Evolutionary conservation across 75 land plant species (phyloP).

Genomic region (Isoetes taiwanensis): DNA sequence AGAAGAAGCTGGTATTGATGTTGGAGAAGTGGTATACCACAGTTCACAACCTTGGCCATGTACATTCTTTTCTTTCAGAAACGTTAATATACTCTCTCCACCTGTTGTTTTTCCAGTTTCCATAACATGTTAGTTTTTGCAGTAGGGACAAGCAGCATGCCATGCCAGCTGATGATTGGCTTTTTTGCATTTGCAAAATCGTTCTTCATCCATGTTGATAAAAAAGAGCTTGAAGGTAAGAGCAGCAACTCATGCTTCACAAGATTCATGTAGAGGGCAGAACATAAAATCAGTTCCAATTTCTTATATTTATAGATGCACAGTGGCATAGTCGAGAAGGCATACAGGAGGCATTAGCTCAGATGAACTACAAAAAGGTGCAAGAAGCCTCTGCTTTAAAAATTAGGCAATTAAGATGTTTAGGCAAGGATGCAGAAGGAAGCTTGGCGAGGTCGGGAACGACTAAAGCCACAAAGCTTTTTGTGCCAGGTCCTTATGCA

Average conservation of each 20-base stretch:
- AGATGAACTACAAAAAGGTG: slow-evolving; percentile 48
- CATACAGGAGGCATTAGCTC: slow-evolving; percentile 43
- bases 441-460: too few species aligned
- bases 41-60: slow-evolving; percentile 99
- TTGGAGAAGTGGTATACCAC: slow-evolving; percentile 81
- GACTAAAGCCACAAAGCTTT: slow-evolving; percentile 12
- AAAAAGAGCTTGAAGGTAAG: slow-evolving; percentile 76
- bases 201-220: slow-evolving; percentile 58
- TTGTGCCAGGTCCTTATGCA: slow-evolving; percentile 82
- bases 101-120: too few species aligned
- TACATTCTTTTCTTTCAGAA: too few species aligned
- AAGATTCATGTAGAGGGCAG: too few species aligned
- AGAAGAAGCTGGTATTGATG: slow-evolving; percentile 92
- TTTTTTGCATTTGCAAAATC: slow-evolving; percentile 85
- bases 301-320: slow-evolving; percentile 64
- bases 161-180: slow-evolving; percentile 93
- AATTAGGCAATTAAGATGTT: slow-evolving; percentile 54
- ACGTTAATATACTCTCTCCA: too few species aligned
- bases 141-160: slow-evolving; percentile 75
- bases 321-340: slow-evolving; percentile 77
- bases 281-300: too few species aligned
- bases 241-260: too few species aligned
- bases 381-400: slow-evolving; percentile 47
- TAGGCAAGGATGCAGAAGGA: too few species aligned
- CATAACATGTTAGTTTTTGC: slow-evolving; percentile 4